phyloP scores from a whole-genome alignment of 2,329 filamentous ascomycete species.

The Rhynchosporium graminicola region DNA sequence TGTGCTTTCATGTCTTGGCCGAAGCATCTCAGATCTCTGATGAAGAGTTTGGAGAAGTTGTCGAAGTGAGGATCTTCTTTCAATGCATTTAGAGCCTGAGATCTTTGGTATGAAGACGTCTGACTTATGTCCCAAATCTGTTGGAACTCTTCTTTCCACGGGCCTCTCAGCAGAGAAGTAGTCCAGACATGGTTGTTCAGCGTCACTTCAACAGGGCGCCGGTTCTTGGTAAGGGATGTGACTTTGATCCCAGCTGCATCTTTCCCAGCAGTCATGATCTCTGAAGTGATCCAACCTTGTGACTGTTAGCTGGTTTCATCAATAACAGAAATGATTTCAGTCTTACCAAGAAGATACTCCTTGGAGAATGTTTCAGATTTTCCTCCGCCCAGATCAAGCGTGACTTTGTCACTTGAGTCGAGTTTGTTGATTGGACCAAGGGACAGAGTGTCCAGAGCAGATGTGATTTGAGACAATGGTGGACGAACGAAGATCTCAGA shows the following conservation, averaged over 20 bases:
- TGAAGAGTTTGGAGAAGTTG: neutral
- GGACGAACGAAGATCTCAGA: neutral
- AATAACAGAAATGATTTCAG: neutral
- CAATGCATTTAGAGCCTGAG: neutral
- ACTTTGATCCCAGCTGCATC: neutral
- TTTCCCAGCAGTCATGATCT: neutral
- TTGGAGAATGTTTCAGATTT: conserved; percentile 1
- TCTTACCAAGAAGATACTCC: neutral
- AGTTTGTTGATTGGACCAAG: neutral
- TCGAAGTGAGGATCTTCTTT: neutral
- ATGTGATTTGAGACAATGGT: neutral
- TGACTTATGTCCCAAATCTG: neutral
- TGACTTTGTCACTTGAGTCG: neutral
- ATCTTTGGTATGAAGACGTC: neutral
- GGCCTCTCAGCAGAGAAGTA: neutral
- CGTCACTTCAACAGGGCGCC: neutral
- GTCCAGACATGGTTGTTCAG: neutral
- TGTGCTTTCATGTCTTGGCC: neutral
- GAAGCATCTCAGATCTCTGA: conserved; percentile 1
- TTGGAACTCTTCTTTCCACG: neutral
- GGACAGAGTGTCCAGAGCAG: neutral
- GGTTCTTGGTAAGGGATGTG: neutral
- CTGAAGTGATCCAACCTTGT: neutral
- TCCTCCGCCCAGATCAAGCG: neutral
- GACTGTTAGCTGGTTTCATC: neutral